Percentiles rank a stretch among this genome's conserved stretches.
These are phyloP conservation scores for Zizania latifolia DNA, from an alignment of 176 grass and related monocot species.

Conservation along the genomic window DNA sequence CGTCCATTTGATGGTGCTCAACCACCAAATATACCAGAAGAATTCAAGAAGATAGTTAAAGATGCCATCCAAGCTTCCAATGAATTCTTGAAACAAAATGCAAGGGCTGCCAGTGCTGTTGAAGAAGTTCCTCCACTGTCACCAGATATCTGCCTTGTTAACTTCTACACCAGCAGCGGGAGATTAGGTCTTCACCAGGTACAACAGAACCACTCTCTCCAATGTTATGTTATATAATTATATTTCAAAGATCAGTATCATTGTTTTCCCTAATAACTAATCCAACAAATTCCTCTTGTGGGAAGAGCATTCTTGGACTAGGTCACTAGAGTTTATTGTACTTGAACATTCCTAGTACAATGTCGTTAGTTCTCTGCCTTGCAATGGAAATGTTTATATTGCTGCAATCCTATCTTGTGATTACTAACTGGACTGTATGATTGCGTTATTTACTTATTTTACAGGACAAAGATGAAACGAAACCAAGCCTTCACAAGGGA, in stretches of 20 bases:
- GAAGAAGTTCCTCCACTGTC: conserved; percentile 37
- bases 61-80: conserved; percentile 40
- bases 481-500: conserved; percentile 20
- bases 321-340: background rate
- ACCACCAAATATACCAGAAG: conserved; percentile 42
- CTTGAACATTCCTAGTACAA: background rate
- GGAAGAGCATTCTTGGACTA: no score
- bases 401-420: background rate
- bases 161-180: conserved; percentile 39
- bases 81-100: conserved; percentile 8
- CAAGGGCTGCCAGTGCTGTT: background rate
- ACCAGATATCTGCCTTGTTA: conserved; percentile 64
- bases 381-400: background rate
- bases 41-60: conserved; percentile 27
- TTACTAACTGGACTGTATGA: background rate
- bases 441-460: background rate
- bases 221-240: background rate
- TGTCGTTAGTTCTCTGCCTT: background rate
- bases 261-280: background rate
- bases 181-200: conserved; percentile 68
- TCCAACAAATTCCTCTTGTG: background rate
- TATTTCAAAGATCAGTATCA: background rate
- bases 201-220: background rate
- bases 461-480: conserved; percentile 52
- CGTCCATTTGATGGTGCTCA: conserved; percentile 32